phyloP scores from a whole-genome alignment of 1,139 yeast species.

The Taphrina flavorubra region DNA sequence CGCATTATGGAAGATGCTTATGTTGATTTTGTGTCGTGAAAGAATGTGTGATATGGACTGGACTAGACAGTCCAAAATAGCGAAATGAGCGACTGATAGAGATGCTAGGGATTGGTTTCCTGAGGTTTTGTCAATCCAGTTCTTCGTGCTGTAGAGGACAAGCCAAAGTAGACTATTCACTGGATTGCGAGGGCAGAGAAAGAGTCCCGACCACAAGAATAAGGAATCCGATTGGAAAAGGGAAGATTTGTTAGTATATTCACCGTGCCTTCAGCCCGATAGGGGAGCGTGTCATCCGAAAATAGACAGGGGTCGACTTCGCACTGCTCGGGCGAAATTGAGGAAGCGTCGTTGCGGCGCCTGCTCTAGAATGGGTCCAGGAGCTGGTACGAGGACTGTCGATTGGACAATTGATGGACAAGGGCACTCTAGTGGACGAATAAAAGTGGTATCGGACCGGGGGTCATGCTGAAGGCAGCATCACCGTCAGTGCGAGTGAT shows the following conservation, averaged over 20 bases:
- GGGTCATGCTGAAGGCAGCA: background rate
- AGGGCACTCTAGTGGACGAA: too few relatives aligned
- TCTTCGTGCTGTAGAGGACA: background rate
- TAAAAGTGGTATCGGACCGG: background rate
- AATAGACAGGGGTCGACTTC: background rate
- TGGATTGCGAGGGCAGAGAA: background rate
- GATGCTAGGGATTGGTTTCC: background rate
- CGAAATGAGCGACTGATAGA: background rate
- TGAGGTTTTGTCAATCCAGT: too few relatives aligned
- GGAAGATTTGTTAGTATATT: background rate
- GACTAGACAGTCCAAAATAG: background rate
- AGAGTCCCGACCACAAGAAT: background rate
- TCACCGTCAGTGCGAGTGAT: background rate
- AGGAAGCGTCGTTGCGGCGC: background rate
- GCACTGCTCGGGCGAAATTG: too few relatives aligned
- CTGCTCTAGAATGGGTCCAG: background rate
- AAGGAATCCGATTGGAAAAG: background rate
- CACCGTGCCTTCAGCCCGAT: background rate
- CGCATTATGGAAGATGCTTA: background rate
- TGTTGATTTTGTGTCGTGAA: background rate
- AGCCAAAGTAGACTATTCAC: background rate
- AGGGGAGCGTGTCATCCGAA: conserved; percentile 8
- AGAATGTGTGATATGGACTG: conserved; percentile 4
- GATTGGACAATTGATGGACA: background rate
- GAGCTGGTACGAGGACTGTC: background rate